Base-by-base conservation (phyloP, 2,329 filamentous ascomycete species). In the Aspergillus awamori region DNA sequence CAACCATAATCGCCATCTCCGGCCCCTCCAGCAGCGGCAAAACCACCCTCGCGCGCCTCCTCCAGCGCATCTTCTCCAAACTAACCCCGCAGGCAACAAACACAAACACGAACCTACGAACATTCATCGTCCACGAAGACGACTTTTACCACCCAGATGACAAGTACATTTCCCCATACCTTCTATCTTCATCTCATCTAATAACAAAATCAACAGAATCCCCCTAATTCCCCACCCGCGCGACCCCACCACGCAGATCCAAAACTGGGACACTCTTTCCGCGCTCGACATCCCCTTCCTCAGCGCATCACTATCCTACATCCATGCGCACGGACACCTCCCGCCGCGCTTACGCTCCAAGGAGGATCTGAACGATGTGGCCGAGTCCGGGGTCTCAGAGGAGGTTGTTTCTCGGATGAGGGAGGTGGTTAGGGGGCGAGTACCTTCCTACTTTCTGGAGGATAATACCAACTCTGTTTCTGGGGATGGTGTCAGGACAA, bases 11-110 rank as follows among this genome's bases (percentile, higher is more conserved):
- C 58, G 92, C 88, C 62, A 87, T 98, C 61, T 96, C 92, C 41
- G 95, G 95, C 59, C 92, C 91, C 65, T 97, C 94, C 1, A 96
- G 91, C 3, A 94, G 91, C 69, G 95, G 95, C 62, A 99, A 99
- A 81, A 98, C 95, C 2, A 98, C 95, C 2, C 85, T 99, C 13
- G 91, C 93, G 20, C 87, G 94, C 2, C 83, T 97, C 11, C 83
- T 99, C 17, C 88, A 92, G 61, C 87, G 91, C 72, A 88, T 96
- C 66, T 93, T 97, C 70, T 88, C 88, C 8, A 58, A 65, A n/a
- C 17, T 43, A n/a, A 15, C n/a, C 30, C 49, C 52, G 49, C 33
- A 24, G 45, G 24, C 33, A 48, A 26, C 17, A 41, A 39, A 15
- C 49, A 28, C 28, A 47, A 8, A 2, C 2, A 20, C 47, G n/a